phyloP scores from a whole-genome alignment of 2,329 filamentous ascomycete genomes.

The Parafenestella ontariensis region DNA sequence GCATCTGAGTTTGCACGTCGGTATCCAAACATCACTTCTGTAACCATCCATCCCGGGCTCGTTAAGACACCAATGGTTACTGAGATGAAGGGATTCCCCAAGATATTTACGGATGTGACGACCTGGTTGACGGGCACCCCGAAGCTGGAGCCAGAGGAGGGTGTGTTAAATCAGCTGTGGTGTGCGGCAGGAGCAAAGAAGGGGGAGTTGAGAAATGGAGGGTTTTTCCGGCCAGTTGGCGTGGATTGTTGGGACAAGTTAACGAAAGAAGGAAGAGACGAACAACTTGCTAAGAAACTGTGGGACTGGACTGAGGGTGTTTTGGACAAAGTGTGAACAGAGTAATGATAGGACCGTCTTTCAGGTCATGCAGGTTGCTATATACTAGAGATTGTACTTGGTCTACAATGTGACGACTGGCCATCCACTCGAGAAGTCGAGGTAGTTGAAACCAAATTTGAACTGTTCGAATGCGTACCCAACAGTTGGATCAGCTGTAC shows the following conservation, averaged over 20 bases:
- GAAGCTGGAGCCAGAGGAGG: constrained; percentile 20
- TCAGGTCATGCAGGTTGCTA: neutral
- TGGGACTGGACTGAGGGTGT: constrained; percentile 29
- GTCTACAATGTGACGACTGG: constrained; percentile 3
- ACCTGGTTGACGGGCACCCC: constrained; percentile 1
- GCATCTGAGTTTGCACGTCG: constrained; percentile 48
- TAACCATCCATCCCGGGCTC: constrained; percentile 55
- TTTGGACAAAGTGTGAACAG: constrained; percentile 7
- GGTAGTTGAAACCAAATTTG: constrained; percentile 13
- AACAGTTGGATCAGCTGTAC: neutral
- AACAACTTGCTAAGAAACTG: constrained; percentile 15
- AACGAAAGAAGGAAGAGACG: constrained; percentile 13
- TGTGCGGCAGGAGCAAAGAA: constrained; percentile 36
- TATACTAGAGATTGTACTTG: neutral
- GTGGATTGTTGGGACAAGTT: constrained; percentile 12
- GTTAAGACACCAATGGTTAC: constrained; percentile 50
- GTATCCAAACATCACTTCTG: constrained; percentile 51
- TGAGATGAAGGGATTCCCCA: constrained; percentile 19
- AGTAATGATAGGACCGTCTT: neutral
- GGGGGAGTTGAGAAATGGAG: constrained; percentile 43
- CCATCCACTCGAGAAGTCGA: constrained; percentile 12
- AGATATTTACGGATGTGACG: constrained; percentile 15
- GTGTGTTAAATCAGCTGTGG: constrained; percentile 50
- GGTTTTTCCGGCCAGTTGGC: constrained; percentile 46
- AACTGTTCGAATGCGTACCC: constrained; percentile 10